phyloP scores from a whole-genome alignment of 1,284 basidiomycete genomes.

The Megacollybia platyphylla region DNA sequence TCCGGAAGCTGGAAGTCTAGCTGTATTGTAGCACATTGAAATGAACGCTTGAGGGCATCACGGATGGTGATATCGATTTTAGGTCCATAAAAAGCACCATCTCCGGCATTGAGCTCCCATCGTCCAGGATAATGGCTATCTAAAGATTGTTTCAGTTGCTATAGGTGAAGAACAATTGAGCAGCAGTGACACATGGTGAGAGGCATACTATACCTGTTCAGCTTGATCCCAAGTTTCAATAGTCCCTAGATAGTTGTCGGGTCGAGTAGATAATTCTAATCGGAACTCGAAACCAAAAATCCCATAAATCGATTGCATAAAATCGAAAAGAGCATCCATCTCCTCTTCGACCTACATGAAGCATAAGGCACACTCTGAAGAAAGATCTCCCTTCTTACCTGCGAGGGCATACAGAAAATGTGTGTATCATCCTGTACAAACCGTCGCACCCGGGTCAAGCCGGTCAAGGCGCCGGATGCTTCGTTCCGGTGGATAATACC shows the following conservation, averaged over 20 bases:
- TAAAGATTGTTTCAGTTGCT: slow-evolving; percentile 81
- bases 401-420: slow-evolving; percentile 93
- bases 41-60: slow-evolving; percentile 85
- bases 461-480: slow-evolving; percentile 88
- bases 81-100: slow-evolving; percentile 95
- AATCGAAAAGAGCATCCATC: slow-evolving; percentile 83
- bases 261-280: slow-evolving; percentile 91
- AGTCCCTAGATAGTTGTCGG: slow-evolving; percentile 88
- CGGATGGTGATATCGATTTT: slow-evolving; percentile 98
- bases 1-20: slow-evolving; percentile 99
- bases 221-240: slow-evolving; percentile 87
- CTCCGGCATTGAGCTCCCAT: slow-evolving; percentile 93
- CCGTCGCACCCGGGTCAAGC: slow-evolving; percentile 85
- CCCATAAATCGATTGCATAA: slow-evolving; percentile 90
- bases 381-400: slow-evolving; percentile 29
- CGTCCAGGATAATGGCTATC: slow-evolving; percentile 82
- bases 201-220: slow-evolving; percentile 45
- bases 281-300: slow-evolving; percentile 97
- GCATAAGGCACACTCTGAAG: background rate
- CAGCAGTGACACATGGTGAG: slow-evolving; percentile 3
- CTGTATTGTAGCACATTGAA: slow-evolving; percentile 98
- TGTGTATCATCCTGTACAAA: slow-evolving; percentile 98
- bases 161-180: slow-evolving; percentile 5
- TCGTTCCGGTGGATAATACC: slow-evolving; percentile 97
- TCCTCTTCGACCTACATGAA: slow-evolving; percentile 71